Conservation (phyloP, 768 basidiomycete species). For the Leccinum rimulosum region DNA sequence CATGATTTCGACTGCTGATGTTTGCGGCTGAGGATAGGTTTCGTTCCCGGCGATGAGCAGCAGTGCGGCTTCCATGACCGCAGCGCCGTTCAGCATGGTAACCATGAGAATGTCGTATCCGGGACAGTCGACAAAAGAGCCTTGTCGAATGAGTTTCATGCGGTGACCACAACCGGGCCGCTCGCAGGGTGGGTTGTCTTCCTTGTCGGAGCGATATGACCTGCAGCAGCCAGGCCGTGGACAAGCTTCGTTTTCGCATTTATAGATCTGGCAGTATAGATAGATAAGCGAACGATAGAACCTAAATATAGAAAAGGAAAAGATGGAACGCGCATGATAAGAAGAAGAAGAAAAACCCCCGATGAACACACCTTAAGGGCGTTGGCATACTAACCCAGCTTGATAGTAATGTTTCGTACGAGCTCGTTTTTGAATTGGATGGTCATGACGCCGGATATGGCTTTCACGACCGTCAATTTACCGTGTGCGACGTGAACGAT, state of each 20-base stretch:
- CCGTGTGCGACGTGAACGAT: conserved; percentile 99
- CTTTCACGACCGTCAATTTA: conserved; percentile 96
- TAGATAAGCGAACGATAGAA: not conserved
- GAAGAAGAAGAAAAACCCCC: too few relatives aligned
- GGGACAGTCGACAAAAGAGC: conserved; percentile 97
- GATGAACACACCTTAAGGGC: conserved; percentile 67
- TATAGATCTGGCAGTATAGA: conserved; percentile 74
- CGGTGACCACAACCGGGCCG: conserved; percentile 85
- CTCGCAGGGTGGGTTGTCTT: conserved; percentile 91
- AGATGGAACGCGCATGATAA: too few relatives aligned
- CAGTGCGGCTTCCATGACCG: too few relatives aligned
- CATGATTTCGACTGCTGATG: too few relatives aligned
- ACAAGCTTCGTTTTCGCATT: conserved; percentile 92
- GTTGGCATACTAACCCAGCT: conserved; percentile 92
- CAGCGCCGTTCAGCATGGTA: too few relatives aligned
- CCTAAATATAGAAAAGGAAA: not conserved
- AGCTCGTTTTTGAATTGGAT: conserved; percentile 99
- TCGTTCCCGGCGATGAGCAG: too few relatives aligned
- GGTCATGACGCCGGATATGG: conserved; percentile 97
- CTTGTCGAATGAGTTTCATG: conserved; percentile 79
- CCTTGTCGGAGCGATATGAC: conserved; percentile 92
- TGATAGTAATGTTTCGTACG: conserved; percentile 87
- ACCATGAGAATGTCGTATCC: too few relatives aligned
- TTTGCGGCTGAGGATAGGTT: too few relatives aligned
- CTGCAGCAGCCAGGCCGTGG: conserved; percentile 60